A percentile compares a stretch with the other conserved stretches of the same genome.
Evolutionary conservation across 2,329 filamentous ascomycete species (phyloP).

Genomic region (Lecanicillium sp.): DNA sequence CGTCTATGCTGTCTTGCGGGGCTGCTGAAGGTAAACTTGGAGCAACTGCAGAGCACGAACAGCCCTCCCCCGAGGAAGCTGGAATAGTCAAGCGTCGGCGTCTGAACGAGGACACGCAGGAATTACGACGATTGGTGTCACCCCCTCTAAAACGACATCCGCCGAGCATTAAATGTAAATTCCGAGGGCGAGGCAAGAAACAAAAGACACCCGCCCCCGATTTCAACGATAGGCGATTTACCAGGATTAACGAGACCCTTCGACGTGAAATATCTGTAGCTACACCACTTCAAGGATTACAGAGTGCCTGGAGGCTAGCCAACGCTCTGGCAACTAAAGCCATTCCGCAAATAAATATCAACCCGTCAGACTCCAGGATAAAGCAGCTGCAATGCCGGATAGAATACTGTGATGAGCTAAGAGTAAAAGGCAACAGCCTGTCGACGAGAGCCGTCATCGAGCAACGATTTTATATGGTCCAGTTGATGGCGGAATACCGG

Average conservation of each 20-base stretch:
- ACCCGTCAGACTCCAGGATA: conserved; percentile 1
- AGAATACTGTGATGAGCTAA: conserved; percentile 1
- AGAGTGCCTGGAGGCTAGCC: conserved; percentile 1
- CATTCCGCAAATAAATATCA: not conserved
- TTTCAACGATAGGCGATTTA: conserved; percentile 2
- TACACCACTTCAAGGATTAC: not conserved
- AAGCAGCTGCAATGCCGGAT: not conserved
- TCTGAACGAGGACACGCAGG: not conserved
- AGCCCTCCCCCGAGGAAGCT: not conserved
- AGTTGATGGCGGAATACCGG: conserved; percentile 4
- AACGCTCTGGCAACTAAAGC: not conserved
- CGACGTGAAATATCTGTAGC: not conserved
- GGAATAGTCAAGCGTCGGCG: not conserved
- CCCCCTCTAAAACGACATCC: no score
- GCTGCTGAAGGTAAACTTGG: no score
- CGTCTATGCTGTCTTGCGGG: no score
- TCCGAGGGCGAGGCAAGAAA: conserved; percentile 1
- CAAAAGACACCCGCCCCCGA: not conserved
- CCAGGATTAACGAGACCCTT: not conserved
- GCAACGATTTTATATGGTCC: conserved; percentile 4
- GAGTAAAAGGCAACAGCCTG: conserved; percentile 1
- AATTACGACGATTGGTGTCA: no score
- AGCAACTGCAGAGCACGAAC: not conserved
- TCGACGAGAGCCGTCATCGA: not conserved
- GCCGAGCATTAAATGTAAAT: not conserved